Percentiles rank a stretch among this genome's conserved stretches.
phyloP scores from a whole-genome alignment of 306 rosid genomes.

The Potentilla sterilis region DNA sequence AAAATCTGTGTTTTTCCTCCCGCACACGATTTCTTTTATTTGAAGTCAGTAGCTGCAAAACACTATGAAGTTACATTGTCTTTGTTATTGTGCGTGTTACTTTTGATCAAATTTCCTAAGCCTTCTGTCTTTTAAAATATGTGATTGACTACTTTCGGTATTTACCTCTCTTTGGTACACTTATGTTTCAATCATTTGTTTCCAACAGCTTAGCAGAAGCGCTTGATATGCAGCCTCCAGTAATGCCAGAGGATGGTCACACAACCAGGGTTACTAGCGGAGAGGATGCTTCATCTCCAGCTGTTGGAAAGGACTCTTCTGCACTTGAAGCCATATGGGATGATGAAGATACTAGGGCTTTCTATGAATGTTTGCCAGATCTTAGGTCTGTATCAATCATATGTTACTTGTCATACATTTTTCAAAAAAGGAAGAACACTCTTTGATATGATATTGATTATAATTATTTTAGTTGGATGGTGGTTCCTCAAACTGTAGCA shows the following conservation, averaged over 20 bases:
- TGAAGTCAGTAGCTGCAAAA: background rate
- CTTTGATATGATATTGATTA: background rate
- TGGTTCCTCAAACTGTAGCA: background rate
- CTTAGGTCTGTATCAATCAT: constrained; percentile 67
- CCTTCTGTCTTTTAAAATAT: background rate
- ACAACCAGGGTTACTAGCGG: constrained; percentile 92
- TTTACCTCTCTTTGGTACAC: background rate
- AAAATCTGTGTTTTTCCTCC: background rate
- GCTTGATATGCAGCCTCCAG: constrained; percentile 98
- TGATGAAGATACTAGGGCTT: constrained; percentile 92
- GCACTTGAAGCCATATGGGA: constrained; percentile 89
- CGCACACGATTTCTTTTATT: background rate
- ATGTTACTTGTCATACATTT: constrained; percentile 10
- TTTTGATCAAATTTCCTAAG: background rate
- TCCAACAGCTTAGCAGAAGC: constrained; percentile 91
- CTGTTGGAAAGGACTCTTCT: constrained; percentile 82
- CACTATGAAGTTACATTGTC: background rate
- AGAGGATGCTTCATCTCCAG: constrained; percentile 80
- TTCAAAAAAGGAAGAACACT: background rate
- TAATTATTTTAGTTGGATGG: constrained; percentile 2
- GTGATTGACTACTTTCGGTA: constrained; percentile 3
- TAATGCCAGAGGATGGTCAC: constrained; percentile 98
- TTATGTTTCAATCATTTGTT: constrained; percentile 17
- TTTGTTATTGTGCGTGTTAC: background rate
- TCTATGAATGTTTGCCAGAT: constrained; percentile 96